phyloP scores from a whole-genome alignment of 2,329 filamentous ascomycete species.

The Neophaeococcomyces aloes region DNA sequence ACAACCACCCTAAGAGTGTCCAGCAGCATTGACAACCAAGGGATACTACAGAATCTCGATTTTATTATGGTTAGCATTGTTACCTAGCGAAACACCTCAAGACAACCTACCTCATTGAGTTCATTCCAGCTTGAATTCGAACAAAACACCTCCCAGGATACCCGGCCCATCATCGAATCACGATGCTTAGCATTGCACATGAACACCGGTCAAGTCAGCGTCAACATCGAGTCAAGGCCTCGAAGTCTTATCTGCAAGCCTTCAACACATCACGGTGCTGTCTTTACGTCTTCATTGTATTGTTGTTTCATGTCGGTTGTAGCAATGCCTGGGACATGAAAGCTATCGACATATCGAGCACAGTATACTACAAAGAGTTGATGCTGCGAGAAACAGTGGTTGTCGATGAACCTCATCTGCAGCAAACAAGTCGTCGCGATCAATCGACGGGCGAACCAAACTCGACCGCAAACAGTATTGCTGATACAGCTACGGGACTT shows the following conservation, averaged over 20 bases:
- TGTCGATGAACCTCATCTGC: not conserved
- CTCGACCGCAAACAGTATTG: not conserved
- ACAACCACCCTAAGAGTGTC: not conserved
- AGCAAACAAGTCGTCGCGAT: not conserved
- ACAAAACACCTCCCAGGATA: too few species aligned
- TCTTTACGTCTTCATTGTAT: too few species aligned
- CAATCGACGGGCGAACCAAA: too few species aligned
- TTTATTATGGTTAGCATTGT: not conserved
- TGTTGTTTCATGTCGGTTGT: too few species aligned
- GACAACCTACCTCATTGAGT: too few species aligned
- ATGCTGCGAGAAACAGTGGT: not conserved
- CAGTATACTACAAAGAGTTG: constrained; percentile 3
- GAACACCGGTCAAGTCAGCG: not conserved
- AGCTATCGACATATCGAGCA: constrained; percentile 3
- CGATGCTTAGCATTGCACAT: not conserved
- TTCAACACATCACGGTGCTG: too few species aligned
- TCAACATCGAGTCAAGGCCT: not conserved
- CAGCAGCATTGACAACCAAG: not conserved
- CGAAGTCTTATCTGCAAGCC: too few species aligned
- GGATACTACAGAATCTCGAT: not conserved
- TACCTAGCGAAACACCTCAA: too few species aligned
- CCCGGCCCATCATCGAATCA: too few species aligned
- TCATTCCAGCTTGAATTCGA: too few species aligned
- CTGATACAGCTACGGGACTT: constrained; percentile 30
- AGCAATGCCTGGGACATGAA: constrained; percentile 1